These are phyloP conservation scores for Mollisiaceae sp. DNA, from an alignment of 2,329 filamentous ascomycete species.

Conservation along the genomic window DNA sequence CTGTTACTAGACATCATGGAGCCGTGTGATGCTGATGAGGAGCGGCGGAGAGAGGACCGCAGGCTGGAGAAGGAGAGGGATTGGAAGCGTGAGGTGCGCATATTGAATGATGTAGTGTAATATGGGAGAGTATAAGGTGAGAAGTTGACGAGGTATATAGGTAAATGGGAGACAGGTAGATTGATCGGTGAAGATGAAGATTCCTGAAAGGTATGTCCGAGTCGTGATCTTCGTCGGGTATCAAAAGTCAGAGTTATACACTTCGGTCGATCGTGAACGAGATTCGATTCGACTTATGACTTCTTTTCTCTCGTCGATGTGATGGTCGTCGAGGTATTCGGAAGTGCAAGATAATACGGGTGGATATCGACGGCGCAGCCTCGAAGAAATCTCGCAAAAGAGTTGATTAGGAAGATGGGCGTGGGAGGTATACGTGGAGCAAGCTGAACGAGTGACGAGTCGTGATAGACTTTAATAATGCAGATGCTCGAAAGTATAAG, in stretches of 20 bases:
- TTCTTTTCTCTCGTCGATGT: conserved; percentile 4
- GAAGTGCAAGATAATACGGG: conserved; percentile 20
- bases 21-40: conserved; percentile 45
- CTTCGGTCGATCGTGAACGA: conserved; percentile 14
- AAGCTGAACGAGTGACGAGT: conserved; percentile 40
- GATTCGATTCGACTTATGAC: conserved; percentile 11
- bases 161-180: not conserved
- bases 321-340: conserved; percentile 4
- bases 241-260: conserved; percentile 13
- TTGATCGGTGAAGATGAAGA: conserved; percentile 8
- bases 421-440: conserved; percentile 24
- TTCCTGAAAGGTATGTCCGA: conserved; percentile 7
- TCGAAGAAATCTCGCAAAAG: conserved; percentile 24
- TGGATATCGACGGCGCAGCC: conserved; percentile 33
- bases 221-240: conserved; percentile 3
- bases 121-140: conserved; percentile 6
- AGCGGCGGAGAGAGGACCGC: conserved; percentile 59
- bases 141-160: not conserved
- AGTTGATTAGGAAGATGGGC: conserved; percentile 2
- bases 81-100: conserved; percentile 41
- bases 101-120: conserved; percentile 27
- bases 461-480: conserved; percentile 32
- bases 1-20: conserved; percentile 39
- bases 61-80: conserved; percentile 57
- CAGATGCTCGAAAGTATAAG: conserved; percentile 10